Percentiles rank a stretch among this genome's conserved stretches.
Conservation (phyloP, 2,329 filamentous ascomycete genomes). For the Botryotinia convoluta region DNA sequence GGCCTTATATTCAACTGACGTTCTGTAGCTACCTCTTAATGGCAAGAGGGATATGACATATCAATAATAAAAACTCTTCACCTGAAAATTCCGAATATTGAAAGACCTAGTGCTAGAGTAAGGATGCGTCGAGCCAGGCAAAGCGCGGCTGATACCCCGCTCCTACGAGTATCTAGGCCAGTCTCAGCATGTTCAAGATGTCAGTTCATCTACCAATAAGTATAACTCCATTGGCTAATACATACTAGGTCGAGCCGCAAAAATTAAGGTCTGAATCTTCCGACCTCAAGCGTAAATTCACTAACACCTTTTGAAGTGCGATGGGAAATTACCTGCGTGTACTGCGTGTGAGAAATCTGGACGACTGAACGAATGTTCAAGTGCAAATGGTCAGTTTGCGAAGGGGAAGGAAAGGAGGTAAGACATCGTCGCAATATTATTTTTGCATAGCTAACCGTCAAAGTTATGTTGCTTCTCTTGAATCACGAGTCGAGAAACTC, state of each 20-base stretch:
- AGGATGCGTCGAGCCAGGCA: conserved; percentile 29
- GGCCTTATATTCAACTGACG: conserved; percentile 5
- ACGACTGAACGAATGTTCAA: conserved; percentile 82
- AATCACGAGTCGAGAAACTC: conserved; percentile 83
- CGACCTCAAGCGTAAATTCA: neutral
- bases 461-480: conserved; percentile 88
- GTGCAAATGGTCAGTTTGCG: conserved; percentile 93
- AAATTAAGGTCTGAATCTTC: conserved; percentile 69
- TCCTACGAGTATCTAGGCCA: conserved; percentile 71
- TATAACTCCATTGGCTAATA: conserved; percentile 1
- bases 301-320: conserved; percentile 57
- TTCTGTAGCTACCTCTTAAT: neutral
- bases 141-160: conserved; percentile 45
- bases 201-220: conserved; percentile 36
- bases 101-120: neutral
- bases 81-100: neutral
- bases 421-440: conserved; percentile 23
- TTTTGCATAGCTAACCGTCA: conserved; percentile 25
- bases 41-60: neutral
- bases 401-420: conserved; percentile 89
- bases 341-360: conserved; percentile 93
- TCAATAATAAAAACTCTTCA: neutral
- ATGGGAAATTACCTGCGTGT: conserved; percentile 92
- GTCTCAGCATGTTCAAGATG: conserved; percentile 79
- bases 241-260: conserved; percentile 70